Evolutionary conservation across 768 basidiomycete species (phyloP).

Genomic region (Mycena floridula): DNA sequence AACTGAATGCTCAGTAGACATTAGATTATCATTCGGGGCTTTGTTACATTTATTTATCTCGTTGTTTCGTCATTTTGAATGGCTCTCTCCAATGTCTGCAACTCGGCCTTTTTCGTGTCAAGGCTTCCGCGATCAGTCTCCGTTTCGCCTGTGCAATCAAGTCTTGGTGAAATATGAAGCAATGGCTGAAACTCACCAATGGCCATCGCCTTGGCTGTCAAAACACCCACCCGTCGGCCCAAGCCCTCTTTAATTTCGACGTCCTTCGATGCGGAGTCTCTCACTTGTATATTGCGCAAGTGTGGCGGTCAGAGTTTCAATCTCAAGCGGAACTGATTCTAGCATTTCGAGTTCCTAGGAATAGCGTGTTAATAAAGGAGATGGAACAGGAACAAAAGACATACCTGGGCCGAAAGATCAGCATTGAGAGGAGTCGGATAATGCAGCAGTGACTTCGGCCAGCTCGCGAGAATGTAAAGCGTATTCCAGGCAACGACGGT

Average conservation of each 20-base stretch:
- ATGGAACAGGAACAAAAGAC: too few relatives aligned
- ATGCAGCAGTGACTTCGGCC: conserved; percentile 77
- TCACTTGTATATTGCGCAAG: too few relatives aligned
- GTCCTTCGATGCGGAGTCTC: conserved; percentile 55
- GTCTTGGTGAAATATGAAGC: too few relatives aligned
- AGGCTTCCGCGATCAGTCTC: conserved; percentile 68
- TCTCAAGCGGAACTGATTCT: too few relatives aligned
- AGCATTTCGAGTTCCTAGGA: too few relatives aligned
- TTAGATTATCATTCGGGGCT: too few relatives aligned
- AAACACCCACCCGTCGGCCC: conserved; percentile 70
- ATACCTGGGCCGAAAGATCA: background rate
- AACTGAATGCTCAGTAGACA: too few relatives aligned
- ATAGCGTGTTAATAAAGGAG: too few relatives aligned
- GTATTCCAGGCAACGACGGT: conserved; percentile 91
- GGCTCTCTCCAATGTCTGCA: conserved; percentile 57
- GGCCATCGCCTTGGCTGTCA: conserved; percentile 69
- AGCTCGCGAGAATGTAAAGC: conserved; percentile 89
- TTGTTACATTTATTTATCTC: too few relatives aligned
- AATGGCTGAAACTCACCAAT: too few relatives aligned
- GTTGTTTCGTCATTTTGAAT: conserved; percentile 61
- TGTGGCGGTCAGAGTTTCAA: too few relatives aligned
- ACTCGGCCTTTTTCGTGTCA: conserved; percentile 61
- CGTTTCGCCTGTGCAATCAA: conserved; percentile 33
- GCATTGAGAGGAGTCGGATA: conserved; percentile 65
- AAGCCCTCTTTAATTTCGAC: conserved; percentile 84